Base-by-base conservation (phyloP, 495 filamentous ascomycete genomes). In the Lophium mytilinum region DNA sequence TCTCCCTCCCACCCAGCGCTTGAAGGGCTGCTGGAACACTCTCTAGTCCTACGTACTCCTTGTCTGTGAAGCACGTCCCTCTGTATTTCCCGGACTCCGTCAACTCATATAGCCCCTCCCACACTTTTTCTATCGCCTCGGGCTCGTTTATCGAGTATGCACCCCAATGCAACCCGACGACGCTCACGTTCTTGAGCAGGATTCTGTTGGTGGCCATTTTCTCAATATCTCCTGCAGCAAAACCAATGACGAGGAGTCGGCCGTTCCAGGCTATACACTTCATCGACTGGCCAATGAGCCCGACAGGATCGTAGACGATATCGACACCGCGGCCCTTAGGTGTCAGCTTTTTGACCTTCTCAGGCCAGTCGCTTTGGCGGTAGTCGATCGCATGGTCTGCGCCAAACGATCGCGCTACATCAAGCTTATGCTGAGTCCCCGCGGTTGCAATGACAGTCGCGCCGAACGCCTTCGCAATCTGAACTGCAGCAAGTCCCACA, bases 181-280 rank as follows among this genome's bases (percentile, higher is more conserved):
- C 69, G 60, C 82, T 86, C 53, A 96, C 90, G 72, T 97, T 97
- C 80, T 96, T 97, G 64, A 97, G 74, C 62, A 96, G 69, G 19
- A 95, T 88, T 71, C 90, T 82, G 69, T 97, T 97, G 77, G 90
- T 80, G 17, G 88, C 87, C 52, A 96, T 80, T 71, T 93, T 93
- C 75, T 97, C 92, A 63, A 96, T 95, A 46, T 74, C 76, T 0
- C 92, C 92, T 0, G 84, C 91, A 4, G 91, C 89, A 71, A 96
- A 97, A 10, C 92, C 92, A 69, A 96, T 83, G 8, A 97, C 83
- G 42, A 96, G 69, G 41, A 97, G 74, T 3, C 91, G 77, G 8
- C 87, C 91, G 69, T 94, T 95, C 90, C 90, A 97, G 33, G 87
- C 84, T 1, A 84, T 84, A 73, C 91, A 96, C 72, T 92, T 94